Evolutionary conservation across 148 eudicot species (phyloP).

Genomic region (Nepenthes mirabilis): DNA sequence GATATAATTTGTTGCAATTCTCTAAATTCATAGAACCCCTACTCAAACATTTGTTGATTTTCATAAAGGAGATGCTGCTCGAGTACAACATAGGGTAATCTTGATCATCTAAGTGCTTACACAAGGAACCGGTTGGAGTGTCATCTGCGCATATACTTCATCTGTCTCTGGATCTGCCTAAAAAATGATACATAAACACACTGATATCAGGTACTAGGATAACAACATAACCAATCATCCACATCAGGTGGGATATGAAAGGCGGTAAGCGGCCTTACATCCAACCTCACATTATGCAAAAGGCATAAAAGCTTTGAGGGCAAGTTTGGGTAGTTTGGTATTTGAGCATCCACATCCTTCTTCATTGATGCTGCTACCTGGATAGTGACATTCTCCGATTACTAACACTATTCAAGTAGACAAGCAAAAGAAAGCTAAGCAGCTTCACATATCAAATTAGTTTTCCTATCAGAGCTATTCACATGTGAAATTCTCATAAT

Average conservation of each 20-base stretch:
- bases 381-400: conserved; percentile 1
- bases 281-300: conserved; percentile 80
- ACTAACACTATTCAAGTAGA: too few species aligned
- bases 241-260: neutral
- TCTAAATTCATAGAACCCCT: too few species aligned
- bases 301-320: conserved; percentile 82
- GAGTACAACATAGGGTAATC: neutral
- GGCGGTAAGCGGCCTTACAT: conserved; percentile 29
- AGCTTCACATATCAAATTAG: too few species aligned
- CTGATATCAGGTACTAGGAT: conserved; percentile 1
- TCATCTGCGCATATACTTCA: conserved; percentile 99
- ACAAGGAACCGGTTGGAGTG: conserved; percentile 82
- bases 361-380: conserved; percentile 98
- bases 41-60: too few species aligned
- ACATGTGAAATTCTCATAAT: too few species aligned
- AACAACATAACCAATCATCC: neutral
- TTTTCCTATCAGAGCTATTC: too few species aligned
- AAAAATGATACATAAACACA: conserved; percentile 11
- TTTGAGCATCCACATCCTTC: conserved; percentile 75
- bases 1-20: too few species aligned
- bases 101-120: conserved; percentile 25
- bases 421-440: too few species aligned
- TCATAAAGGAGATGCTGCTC: too few species aligned
- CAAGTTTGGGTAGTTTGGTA: conserved; percentile 84
- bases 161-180: conserved; percentile 99